Conservation (phyloP, 2,329 filamentous ascomycete genomes). For the Stagonosporopsis tanaceti region DNA sequence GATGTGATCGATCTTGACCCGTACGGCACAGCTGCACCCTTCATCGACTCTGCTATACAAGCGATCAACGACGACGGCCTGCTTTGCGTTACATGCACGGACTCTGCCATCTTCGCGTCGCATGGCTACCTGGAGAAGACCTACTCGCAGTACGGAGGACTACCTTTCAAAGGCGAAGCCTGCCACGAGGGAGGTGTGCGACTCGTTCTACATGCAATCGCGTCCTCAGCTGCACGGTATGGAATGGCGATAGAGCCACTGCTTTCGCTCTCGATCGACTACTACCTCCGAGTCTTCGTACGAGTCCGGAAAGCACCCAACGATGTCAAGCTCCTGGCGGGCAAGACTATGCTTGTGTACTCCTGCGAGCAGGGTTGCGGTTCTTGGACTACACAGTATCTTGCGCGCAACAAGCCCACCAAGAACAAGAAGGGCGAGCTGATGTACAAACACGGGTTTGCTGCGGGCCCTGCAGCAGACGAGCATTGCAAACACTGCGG, state of each 20-base stretch:
- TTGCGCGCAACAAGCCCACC: constrained; percentile 73
- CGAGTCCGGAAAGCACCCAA: constrained; percentile 79
- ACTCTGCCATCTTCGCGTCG: constrained; percentile 93
- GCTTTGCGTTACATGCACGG: constrained; percentile 94
- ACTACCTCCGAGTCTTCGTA: constrained; percentile 90
- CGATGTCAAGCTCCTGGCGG: constrained; percentile 87
- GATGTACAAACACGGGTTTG: constrained; percentile 81
- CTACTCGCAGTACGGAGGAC: constrained; percentile 90
- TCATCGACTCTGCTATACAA: constrained; percentile 90
- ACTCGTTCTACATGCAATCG: constrained; percentile 83
- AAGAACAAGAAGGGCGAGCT: constrained; percentile 72
- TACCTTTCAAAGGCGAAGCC: constrained; percentile 82
- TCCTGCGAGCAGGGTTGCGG: constrained; percentile 91
- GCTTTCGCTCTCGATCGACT: constrained; percentile 93
- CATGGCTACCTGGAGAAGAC: constrained; percentile 94
- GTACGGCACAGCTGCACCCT: constrained; percentile 91
- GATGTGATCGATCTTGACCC: constrained; percentile 97
- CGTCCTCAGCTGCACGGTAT: constrained; percentile 81
- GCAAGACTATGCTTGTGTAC: constrained; percentile 92
- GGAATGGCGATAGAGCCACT: constrained; percentile 89
- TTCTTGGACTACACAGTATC: constrained; percentile 83
- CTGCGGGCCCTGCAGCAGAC: constrained; percentile 72
- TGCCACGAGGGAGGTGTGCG: constrained; percentile 91
- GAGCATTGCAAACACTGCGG: constrained; percentile 82
- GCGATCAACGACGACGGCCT: constrained; percentile 87